phyloP scores from a whole-genome alignment of 2,329 filamentous ascomycete species.

The Dothistroma septosporum region DNA sequence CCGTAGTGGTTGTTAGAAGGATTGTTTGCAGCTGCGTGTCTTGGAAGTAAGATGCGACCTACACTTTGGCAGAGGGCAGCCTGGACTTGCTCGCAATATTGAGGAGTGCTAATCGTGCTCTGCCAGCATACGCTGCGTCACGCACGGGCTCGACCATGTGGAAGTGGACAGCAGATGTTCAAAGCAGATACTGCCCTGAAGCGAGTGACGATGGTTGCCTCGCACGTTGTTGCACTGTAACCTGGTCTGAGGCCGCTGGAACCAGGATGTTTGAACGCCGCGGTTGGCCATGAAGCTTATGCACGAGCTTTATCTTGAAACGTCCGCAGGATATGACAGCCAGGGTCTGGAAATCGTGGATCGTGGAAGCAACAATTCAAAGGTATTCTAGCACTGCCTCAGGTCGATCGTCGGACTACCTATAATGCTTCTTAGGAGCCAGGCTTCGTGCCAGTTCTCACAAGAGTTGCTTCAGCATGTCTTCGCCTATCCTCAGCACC shows the following conservation, averaged over 20 bases:
- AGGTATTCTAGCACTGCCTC: not conserved
- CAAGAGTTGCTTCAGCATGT: constrained; percentile 14
- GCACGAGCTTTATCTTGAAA: not conserved
- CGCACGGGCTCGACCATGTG: not conserved
- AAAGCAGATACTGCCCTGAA: not conserved
- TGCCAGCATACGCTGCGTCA: not conserved
- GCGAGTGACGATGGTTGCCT: not conserved
- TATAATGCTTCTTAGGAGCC: not conserved
- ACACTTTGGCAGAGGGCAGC: not conserved
- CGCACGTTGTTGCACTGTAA: not conserved
- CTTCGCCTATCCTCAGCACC: constrained; percentile 14
- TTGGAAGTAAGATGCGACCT: not conserved
- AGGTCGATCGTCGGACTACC: not conserved
- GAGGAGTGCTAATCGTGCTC: not conserved
- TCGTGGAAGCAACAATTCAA: not conserved
- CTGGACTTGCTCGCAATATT: not conserved
- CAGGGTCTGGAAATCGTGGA: not conserved
- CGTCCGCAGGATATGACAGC: not conserved
- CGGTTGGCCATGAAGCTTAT: not conserved
- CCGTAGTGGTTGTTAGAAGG: not conserved
- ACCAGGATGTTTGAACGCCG: not conserved
- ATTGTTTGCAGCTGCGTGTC: not conserved
- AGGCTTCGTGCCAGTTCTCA: not conserved
- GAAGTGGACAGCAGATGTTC: not conserved
- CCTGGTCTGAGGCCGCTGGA: not conserved